phyloP scores from a whole-genome alignment of 139 green algal species.

The Auxenochlorella protothecoides region DNA sequence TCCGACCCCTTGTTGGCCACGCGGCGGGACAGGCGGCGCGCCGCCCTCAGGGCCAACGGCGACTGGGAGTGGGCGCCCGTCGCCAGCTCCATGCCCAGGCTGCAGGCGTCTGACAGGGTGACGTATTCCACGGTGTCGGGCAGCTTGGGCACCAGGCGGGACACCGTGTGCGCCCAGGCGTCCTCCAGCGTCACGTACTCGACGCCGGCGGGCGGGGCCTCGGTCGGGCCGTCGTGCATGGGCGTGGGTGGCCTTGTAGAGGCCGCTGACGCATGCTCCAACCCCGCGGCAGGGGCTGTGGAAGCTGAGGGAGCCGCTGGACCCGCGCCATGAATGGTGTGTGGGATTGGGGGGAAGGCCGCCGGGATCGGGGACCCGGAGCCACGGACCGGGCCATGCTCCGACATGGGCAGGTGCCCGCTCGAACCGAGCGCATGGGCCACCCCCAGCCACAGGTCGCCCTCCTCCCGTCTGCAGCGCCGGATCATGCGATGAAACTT shows the following conservation, averaged over 20 bases:
- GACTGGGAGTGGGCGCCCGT: no score
- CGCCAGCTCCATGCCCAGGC: not conserved
- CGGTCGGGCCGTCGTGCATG: no score
- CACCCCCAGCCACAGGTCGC: constrained; percentile 3
- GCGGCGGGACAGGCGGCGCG: not conserved
- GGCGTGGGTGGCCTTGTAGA: no score
- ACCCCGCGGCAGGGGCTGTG: no score
- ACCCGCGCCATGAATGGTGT: no score
- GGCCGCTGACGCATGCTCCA: no score
- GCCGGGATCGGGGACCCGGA: constrained; percentile 2
- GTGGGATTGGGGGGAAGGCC: no score
- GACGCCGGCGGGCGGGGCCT: no score
- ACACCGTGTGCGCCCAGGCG: not conserved
- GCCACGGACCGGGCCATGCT: not conserved
- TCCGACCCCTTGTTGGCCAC: no score
- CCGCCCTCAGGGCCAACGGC: no score
- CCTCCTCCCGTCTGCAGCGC: not conserved
- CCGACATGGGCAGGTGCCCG: not conserved
- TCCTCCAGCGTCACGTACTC: no score
- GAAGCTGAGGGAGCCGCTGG: no score
- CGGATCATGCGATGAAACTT: not conserved
- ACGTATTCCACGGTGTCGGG: not conserved
- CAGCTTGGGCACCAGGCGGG: not conserved
- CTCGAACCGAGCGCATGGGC: not conserved
- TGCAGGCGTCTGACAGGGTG: not conserved